phyloP scores from a whole-genome alignment of 2,329 filamentous ascomycete genomes.

The Colletotrichum destructivum region DNA sequence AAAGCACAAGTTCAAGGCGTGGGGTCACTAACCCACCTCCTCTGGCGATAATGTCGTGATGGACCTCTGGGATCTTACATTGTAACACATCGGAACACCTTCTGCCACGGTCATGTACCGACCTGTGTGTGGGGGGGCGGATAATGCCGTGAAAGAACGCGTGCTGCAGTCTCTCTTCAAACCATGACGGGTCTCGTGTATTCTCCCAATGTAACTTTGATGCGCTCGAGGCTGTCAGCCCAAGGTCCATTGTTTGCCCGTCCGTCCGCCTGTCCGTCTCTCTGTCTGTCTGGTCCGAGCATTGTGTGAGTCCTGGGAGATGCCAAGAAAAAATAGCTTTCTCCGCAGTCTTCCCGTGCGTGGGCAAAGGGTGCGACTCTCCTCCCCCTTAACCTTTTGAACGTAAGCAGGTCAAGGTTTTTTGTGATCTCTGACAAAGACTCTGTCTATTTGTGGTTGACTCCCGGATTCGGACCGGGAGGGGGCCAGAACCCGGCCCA shows the following conservation, averaged over 20 bases:
- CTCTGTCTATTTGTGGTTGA: neutral
- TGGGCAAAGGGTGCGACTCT: neutral
- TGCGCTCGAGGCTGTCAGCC: slow-evolving; percentile 8
- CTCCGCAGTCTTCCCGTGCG: too few species aligned
- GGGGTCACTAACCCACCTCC: slow-evolving; percentile 27
- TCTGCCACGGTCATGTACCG: slow-evolving; percentile 1
- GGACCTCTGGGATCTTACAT: too few species aligned
- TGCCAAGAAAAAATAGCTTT: too few species aligned
- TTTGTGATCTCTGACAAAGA: slow-evolving; percentile 42
- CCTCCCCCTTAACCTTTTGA: slow-evolving; percentile 11
- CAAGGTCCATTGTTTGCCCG: neutral
- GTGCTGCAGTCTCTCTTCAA: neutral
- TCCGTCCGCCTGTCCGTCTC: too few species aligned
- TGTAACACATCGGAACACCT: neutral
- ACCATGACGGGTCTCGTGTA: slow-evolving; percentile 20
- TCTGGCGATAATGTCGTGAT: neutral
- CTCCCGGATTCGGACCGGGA: slow-evolving; percentile 13
- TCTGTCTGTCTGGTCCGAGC: too few species aligned
- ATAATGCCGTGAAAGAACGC: neutral
- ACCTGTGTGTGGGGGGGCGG: neutral
- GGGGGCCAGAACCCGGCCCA: neutral
- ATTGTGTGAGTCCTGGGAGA: too few species aligned
- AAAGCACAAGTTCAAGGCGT: slow-evolving; percentile 33
- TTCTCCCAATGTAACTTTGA: slow-evolving; percentile 28
- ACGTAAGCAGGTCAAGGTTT: slow-evolving; percentile 12